Percentiles rank a stretch among this genome's conserved stretches.
Evolutionary conservation across 1,284 basidiomycete genomes (phyloP).

Genomic region (Cryptococcus amylolentus): DNA sequence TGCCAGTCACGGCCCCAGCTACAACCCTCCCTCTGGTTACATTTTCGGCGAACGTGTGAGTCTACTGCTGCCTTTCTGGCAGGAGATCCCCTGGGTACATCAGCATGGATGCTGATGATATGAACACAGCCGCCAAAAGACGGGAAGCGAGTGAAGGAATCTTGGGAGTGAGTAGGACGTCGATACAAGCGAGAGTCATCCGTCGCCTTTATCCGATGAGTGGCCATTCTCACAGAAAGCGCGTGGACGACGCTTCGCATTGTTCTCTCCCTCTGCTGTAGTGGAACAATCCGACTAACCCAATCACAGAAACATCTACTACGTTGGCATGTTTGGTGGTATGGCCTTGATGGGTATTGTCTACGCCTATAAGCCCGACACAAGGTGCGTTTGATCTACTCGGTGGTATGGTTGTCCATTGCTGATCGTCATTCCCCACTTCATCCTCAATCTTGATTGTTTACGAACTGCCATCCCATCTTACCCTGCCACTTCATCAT

Average conservation of each 20-base stretch:
- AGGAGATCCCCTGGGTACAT: background rate
- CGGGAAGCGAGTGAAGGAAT: constrained; percentile 36
- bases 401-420: background rate
- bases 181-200: background rate
- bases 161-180: constrained; percentile 41
- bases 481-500: background rate
- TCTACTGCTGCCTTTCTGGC: constrained; percentile 1
- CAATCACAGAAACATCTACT: constrained; percentile 60
- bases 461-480: background rate
- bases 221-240: background rate
- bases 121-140: constrained; percentile 21
- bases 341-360: constrained; percentile 73
- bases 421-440: background rate
- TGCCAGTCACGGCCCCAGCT: constrained; percentile 74
- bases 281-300: background rate
- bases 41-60: constrained; percentile 84
- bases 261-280: no score
- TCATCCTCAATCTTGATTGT: background rate
- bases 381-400: constrained; percentile 63
- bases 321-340: constrained; percentile 83
- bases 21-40: constrained; percentile 82
- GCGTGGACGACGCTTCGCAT: background rate
- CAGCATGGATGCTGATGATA: background rate
- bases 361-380: constrained; percentile 93
- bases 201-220: background rate